Base-by-base conservation (phyloP, 2,329 filamentous ascomycete genomes). In the Diaporthe sp. region DNA sequence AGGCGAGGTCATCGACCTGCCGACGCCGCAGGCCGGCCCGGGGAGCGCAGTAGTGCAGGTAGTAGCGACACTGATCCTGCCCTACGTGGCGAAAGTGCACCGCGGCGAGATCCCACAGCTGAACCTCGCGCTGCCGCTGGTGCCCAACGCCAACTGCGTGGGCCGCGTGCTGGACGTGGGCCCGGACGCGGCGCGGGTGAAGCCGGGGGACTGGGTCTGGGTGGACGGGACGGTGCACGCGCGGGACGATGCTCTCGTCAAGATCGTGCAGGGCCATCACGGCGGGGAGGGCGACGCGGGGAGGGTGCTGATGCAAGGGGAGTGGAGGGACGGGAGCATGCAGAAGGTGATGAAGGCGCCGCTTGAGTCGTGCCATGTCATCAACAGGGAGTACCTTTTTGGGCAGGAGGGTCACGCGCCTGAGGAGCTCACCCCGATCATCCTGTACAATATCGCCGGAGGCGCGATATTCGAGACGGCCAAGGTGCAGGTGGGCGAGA, bases 401-500 rank as follows among this genome's bases (percentile, higher is more conserved):
- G 35, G 74, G 50, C 44, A 32, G 30, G 55, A 75, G 55, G 84
- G 83, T 1, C 86, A 86, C 75, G 76, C 56, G 0, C 42, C 82
- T 3, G 72, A 76, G 7, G 81, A 87, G 19, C 76, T 88, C 73
- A 76, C 79, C 17, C 71, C 86, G 15, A 44, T 75, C 9, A 72
- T 77, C 10, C 69, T 81, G 6, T 66, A 63, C 25, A 63, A 44
- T 17, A 44, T 63, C 17, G 58, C 58, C 25, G 58, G 58, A 1
- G 58, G 58, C 12, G 58, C 58, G 25, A 63, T 63, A 12, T 77
- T 88, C 1, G 58, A 78, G 8, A 82, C 83, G 42, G 82, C 86
- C 63, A 77, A 77, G 4, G 56, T 87, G 3, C 74, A 81, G 73
- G 73, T 83, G 4, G 85, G 86, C 1, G 84, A 87, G 74, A 85